phyloP scores from a whole-genome alignment of 208 protist species.

The Trypanosoma grayi region DNA sequence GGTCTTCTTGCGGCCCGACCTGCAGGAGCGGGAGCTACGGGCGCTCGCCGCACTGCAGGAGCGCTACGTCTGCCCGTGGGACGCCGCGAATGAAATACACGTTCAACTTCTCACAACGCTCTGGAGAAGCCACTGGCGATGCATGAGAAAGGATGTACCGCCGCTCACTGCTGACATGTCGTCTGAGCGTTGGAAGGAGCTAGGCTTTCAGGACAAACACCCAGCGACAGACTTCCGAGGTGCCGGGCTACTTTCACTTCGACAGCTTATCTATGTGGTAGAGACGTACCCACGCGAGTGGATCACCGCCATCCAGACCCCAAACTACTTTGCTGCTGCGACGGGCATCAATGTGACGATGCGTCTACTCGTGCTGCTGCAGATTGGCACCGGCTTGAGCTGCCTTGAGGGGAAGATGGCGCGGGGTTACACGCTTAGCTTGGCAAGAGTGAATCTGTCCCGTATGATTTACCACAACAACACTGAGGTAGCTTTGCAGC shows the following conservation, averaged over 20 bases:
- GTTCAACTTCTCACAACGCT: slow-evolving; percentile 40
- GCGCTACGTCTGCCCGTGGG: too few species aligned
- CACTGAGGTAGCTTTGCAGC: slow-evolving; percentile 27
- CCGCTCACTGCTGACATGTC: too few species aligned
- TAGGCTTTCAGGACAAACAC: slow-evolving; percentile 86
- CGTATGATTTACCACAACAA: slow-evolving; percentile 34
- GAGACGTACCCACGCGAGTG: slow-evolving; percentile 57
- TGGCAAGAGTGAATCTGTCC: slow-evolving; percentile 32
- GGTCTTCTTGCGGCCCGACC: too few species aligned
- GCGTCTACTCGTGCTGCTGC: slow-evolving; percentile 54
- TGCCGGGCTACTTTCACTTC: slow-evolving; percentile 65
- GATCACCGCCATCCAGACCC: slow-evolving; percentile 20
- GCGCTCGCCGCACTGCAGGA: too few species aligned
- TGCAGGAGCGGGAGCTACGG: too few species aligned
- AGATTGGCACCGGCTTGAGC: slow-evolving; percentile 32
- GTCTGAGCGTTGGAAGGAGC: slow-evolving; percentile 63
- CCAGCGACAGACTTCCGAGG: slow-evolving; percentile 88
- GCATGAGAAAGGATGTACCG: too few species aligned
- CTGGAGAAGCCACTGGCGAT: slow-evolving; percentile 39
- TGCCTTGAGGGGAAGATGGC: slow-evolving; percentile 32
- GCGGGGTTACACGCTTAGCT: slow-evolving; percentile 21
- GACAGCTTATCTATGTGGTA: slow-evolving; percentile 73
- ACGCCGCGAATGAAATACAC: slow-evolving; percentile 24
- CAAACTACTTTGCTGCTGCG: slow-evolving; percentile 55
- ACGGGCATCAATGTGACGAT: slow-evolving; percentile 80